Conservation (phyloP, 805 yeast genomes). For the Hanseniaspora jakobsenii region DNA sequence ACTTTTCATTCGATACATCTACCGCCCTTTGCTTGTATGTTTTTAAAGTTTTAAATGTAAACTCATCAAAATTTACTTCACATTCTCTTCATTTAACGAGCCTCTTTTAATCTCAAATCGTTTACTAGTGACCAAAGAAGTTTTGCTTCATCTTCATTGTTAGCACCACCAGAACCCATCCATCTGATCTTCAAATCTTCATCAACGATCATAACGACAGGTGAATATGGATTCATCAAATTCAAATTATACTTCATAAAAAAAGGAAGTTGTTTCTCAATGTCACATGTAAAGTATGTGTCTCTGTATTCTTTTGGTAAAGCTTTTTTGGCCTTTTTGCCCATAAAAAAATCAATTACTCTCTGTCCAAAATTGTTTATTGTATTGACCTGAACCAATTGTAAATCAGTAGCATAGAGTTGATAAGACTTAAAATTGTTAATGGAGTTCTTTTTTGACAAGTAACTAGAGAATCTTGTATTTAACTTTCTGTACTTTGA, state of each 20-base stretch:
- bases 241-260: conserved; percentile 46
- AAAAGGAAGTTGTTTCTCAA: conserved; percentile 40
- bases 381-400: conserved; percentile 10
- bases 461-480: background rate
- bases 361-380: conserved; percentile 5
- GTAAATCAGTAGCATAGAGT: background rate
- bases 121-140: conserved; percentile 54
- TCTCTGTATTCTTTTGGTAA: conserved; percentile 41
- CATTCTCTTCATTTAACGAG: too few species aligned
- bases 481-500: background rate
- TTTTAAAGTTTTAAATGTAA: too few species aligned
- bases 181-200: conserved; percentile 65
- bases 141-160: conserved; percentile 44
- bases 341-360: conserved; percentile 27
- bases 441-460: background rate
- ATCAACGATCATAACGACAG: conserved; percentile 73
- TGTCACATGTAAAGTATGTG: conserved; percentile 53
- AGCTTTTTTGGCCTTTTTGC: conserved; percentile 33
- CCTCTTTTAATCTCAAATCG: conserved; percentile 42
- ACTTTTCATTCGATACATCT: too few species aligned
- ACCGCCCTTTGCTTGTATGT: too few species aligned
- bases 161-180: conserved; percentile 80
- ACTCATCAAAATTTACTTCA: too few species aligned
- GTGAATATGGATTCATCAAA: conserved; percentile 67
- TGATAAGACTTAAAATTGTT: background rate